Base-by-base conservation (phyloP, 768 basidiomycete species). In the Rhodocollybia butyracea region DNA sequence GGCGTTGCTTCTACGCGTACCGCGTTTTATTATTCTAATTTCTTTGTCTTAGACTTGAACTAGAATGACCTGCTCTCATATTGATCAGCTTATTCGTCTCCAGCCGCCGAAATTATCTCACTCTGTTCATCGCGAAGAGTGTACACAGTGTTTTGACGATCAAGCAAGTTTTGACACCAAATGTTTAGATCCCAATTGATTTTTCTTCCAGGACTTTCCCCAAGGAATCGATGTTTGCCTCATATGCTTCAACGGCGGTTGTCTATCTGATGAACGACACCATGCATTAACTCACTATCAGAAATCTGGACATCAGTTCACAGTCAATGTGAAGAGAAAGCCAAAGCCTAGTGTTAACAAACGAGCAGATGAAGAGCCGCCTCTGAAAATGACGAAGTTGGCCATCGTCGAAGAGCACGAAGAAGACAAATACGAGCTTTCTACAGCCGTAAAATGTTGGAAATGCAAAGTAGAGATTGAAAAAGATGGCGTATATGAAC, bases 71-170 rank as follows among this genome's bases (percentile, higher is more conserved):
- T 89, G 88, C 69, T 60, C 74, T 7, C 89, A 90, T 73, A 67
- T 81, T 43, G 66, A 64, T 24, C 69, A 77, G 22, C 67, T 91
- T 21, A 66, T 74, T 45, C 71, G 62, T 12, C 71, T 92, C 0
- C 68, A 74, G 32, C 75, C 75, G 0, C 91, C 91, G 0, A 79
- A 70, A 46, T 71, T 87, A 0, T 85, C 82, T 3, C 87, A 93
- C 58, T 80, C 81, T 0, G 90, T 94, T 0, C 86, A 94, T 61
- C 75, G 94, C 7, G 93, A 97, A 71, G 95, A 98, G 70, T 99
- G 96, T 65, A 97, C 95, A 0, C 94, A 95, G 57, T 99, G 96
- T 66, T 99, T 98, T 67, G 95, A 98, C 69, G 84, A 83, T 63
- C 95, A 98, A 83, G 93, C 88, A 21, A 29, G 56, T 68, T 64